Percentiles rank a stretch among this genome's conserved stretches.
phyloP scores from a whole-genome alignment of 176 grass and related monocot species.

The Aegilops longissima region DNA sequence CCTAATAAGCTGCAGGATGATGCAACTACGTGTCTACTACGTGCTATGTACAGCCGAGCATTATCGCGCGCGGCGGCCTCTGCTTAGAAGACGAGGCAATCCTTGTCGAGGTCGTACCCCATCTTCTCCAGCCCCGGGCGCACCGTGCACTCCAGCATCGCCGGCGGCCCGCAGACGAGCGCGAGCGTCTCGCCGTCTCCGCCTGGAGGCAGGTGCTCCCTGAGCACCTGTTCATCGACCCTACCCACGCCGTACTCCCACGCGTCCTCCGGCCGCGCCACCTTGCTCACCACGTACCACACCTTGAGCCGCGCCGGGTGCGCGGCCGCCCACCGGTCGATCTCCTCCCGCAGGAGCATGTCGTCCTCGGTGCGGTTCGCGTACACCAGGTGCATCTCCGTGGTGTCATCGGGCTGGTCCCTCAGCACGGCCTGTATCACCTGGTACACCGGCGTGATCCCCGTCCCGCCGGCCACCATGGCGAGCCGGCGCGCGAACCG shows the following conservation, averaged over 20 bases:
- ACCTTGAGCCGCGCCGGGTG: constrained; percentile 69
- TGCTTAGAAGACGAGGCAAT: constrained; percentile 58
- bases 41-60: neutral
- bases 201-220: constrained; percentile 56
- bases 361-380: constrained; percentile 78
- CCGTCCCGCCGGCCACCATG: constrained; percentile 77
- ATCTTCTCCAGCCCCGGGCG: constrained; percentile 81
- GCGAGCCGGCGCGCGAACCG: constrained; percentile 47
- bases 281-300: constrained; percentile 66
- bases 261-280: constrained; percentile 9
- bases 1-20: too few species aligned
- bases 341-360: constrained; percentile 64
- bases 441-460: constrained; percentile 92
- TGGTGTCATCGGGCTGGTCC: constrained; percentile 58
- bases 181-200: constrained; percentile 54
- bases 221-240: constrained; percentile 49
- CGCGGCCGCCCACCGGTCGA: constrained; percentile 51
- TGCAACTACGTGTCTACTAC: neutral
- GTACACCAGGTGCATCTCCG: constrained; percentile 83
- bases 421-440: constrained; percentile 83
- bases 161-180: constrained; percentile 71
- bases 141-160: constrained; percentile 71
- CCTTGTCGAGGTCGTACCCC: constrained; percentile 50
- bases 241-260: constrained; percentile 61
- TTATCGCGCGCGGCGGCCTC: neutral